Conservation (phyloP, 768 basidiomycete genomes). For the Psilocybe cyanescens region DNA sequence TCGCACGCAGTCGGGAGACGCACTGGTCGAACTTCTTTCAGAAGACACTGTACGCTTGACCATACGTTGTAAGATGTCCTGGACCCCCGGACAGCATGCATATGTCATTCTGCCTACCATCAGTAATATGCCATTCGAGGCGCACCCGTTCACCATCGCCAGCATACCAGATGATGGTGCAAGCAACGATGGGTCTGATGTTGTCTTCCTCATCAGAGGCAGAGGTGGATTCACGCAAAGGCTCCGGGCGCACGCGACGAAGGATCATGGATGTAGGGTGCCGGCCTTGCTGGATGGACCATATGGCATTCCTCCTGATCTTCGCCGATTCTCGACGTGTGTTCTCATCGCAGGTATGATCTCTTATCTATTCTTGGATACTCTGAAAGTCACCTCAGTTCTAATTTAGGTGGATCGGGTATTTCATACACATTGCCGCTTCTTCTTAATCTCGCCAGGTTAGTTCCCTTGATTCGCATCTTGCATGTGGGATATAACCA, state of each 20-base stretch:
- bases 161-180: conserved; percentile 38
- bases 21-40: conserved; percentile 40
- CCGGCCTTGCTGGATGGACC: conserved; percentile 51
- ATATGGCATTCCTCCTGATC: conserved; percentile 47
- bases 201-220: conserved; percentile 54
- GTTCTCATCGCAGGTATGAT: conserved; percentile 47
- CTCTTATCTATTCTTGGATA: neutral
- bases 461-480: conserved; percentile 17
- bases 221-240: conserved; percentile 54
- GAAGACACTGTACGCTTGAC: conserved; percentile 47
- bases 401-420: conserved; percentile 44
- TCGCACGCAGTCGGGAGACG: conserved; percentile 29
- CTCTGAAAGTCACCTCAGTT: neutral
- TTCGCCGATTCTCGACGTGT: conserved; percentile 41
- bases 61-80: conserved; percentile 38
- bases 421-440: conserved; percentile 52
- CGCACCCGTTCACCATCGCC: conserved; percentile 55
- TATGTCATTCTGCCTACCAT: conserved; percentile 49
- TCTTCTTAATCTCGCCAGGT: conserved; percentile 38
- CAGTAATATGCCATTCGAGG: conserved; percentile 46
- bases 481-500: neutral
- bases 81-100: conserved; percentile 53
- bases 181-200: conserved; percentile 32
- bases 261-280: conserved; percentile 33
- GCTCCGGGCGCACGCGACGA: conserved; percentile 34